Conservation (phyloP, 2,329 filamentous ascomycete species). For the Fusarium sp. region DNA sequence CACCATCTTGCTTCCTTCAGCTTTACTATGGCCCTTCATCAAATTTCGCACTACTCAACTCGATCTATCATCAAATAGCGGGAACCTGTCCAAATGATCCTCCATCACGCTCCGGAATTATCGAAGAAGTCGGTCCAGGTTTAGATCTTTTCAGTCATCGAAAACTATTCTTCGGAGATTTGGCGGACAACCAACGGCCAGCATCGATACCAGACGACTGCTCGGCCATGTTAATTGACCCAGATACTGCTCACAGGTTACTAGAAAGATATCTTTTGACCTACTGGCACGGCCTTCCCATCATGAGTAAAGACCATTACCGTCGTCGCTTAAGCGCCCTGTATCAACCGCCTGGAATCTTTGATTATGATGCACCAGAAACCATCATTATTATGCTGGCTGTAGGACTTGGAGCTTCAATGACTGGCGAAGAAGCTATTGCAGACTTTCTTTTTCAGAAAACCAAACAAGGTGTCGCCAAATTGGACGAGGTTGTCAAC, state of each 20-base stretch:
- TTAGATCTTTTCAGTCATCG: slow-evolving; percentile 50
- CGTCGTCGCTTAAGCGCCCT: slow-evolving; percentile 52
- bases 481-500: slow-evolving; percentile 59
- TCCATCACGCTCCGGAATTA: slow-evolving; percentile 40
- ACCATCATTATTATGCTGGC: slow-evolving; percentile 55
- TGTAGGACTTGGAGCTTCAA: slow-evolving; percentile 54
- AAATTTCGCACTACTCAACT: slow-evolving; percentile 57
- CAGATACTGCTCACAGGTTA: slow-evolving; percentile 53
- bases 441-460: slow-evolving; percentile 58
- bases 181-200: slow-evolving; percentile 51
- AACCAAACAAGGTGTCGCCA: slow-evolving; percentile 54
- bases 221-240: slow-evolving; percentile 54
- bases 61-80: slow-evolving; percentile 51
- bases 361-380: slow-evolving; percentile 51
- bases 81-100: slow-evolving; percentile 42
- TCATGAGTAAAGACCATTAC: slow-evolving; percentile 52
- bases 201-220: slow-evolving; percentile 38
- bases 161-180: slow-evolving; percentile 52
- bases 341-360: slow-evolving; percentile 49
- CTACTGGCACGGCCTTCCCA: slow-evolving; percentile 55
- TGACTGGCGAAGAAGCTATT: slow-evolving; percentile 54
- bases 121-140: slow-evolving; percentile 51
- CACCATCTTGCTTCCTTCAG: slow-evolving; percentile 58
- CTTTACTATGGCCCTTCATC: slow-evolving; percentile 62
- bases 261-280: slow-evolving; percentile 57